Evolutionary conservation across 805 yeast genomes (phyloP), one percentile per base, ranked within the genome.

Genomic region (Starmerella asiatica): DNA sequence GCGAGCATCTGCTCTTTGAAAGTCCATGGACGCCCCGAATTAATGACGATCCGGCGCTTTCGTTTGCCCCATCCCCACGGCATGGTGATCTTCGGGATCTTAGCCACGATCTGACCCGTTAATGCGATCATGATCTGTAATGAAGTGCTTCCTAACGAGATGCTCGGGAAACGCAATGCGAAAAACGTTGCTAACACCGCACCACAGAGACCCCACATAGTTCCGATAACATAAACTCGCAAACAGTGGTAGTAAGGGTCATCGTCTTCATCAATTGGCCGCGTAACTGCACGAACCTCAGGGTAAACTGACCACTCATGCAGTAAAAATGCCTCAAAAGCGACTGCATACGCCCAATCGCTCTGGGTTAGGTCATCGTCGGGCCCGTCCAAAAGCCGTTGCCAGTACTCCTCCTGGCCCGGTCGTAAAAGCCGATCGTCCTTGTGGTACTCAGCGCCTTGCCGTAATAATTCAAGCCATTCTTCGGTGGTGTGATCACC

Each of bases 1-100:
- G 77, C 63, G 42, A 77, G 64, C 75, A 75, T 73, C 55, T 76
- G 83, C 51, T 77, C 83, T 51, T 76, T 76, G 45, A 56, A 62
- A 21, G 65, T 60, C 77, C 79, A 77, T 11, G 78, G 77, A 11
- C 21, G 29, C 9, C 81, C 79, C 3, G 54, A 73, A 73, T 74
- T 76, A 39, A 75, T 54, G 6, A 27, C 32, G 2, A 38, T n/a
- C 26, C 33, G 19, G 14, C 33, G 34, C 7, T 40, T 39, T 7
- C n/a, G 8, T 16, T 20, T 32, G 5, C 23, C 17, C 8, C n/a
- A 20, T 5, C 46, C 41, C 4, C 34, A 7, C 3, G 39, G 43
- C 2, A 44, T 4, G 11, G 34, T 15, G 8, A 44, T 28, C 2
- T 26, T 23, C 4, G 50, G 50, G 2, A 34, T 49, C 50, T 15